Evolutionary conservation across 768 basidiomycete species (phyloP).

Genomic region (Sarcomyxa edulis): DNA sequence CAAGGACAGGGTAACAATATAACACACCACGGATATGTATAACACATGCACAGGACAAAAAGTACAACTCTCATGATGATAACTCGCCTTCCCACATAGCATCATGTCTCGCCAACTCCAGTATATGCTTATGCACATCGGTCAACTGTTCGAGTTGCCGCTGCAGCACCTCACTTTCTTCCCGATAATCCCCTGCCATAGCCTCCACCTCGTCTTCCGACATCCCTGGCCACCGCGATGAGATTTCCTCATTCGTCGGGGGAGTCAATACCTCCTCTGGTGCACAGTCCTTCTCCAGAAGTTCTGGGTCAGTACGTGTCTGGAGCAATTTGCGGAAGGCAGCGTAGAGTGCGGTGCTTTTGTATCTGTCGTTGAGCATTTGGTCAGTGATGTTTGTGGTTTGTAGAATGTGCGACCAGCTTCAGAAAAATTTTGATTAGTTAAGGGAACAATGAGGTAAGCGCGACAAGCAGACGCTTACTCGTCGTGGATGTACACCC

Average conservation of each 20-base stretch:
- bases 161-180: conserved; percentile 56
- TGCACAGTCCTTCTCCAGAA: conserved; percentile 42
- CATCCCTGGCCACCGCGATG: conserved; percentile 71
- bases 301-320: conserved; percentile 34
- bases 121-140: conserved; percentile 57
- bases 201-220: conserved; percentile 59
- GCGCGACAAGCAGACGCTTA: conserved; percentile 46
- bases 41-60: too few relatives aligned
- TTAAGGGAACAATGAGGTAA: conserved; percentile 1
- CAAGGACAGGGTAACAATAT: conserved; percentile 13
- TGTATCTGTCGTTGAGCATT: conserved; percentile 67
- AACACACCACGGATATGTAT: conserved; percentile 1
- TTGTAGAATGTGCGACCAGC: conserved; percentile 74
- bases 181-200: conserved; percentile 53
- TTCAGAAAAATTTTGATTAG: conserved; percentile 28
- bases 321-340: conserved; percentile 49
- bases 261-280: conserved; percentile 56
- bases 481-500: conserved; percentile 88
- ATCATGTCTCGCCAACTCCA: conserved; percentile 55
- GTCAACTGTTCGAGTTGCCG: conserved; percentile 51
- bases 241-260: conserved; percentile 55
- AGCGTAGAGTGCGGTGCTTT: conserved; percentile 67
- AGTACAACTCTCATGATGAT: conserved; percentile 6
- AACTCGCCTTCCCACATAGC: conserved; percentile 25
- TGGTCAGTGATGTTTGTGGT: conserved; percentile 75